A percentile compares a stretch with the other conserved stretches of the same genome.
phyloP scores from a whole-genome alignment of 2,329 filamentous ascomycete species.

The Apiospora marii region DNA sequence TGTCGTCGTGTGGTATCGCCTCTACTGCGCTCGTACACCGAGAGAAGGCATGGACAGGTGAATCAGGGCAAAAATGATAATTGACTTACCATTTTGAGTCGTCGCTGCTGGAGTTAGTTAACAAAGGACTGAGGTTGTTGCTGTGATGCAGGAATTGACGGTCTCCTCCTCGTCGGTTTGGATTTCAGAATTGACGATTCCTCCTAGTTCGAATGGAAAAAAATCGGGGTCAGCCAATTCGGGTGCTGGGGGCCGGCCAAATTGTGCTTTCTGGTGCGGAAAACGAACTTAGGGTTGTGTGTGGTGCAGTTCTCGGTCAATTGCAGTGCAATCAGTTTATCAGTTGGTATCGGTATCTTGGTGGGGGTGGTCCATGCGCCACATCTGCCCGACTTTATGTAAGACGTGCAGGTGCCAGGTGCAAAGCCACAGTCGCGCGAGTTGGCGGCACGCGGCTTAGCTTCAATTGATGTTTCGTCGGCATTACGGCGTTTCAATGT shows the following conservation, averaged over 20 bases:
- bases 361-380: neutral
- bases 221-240: constrained; percentile 23
- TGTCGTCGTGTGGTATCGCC: constrained; percentile 4
- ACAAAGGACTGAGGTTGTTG: constrained; percentile 29
- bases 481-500: constrained; percentile 10
- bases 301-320: neutral
- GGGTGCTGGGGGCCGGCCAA: constrained; percentile 17
- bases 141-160: constrained; percentile 35
- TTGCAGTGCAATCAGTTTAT: constrained; percentile 4
- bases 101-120: constrained; percentile 32
- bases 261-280: constrained; percentile 20
- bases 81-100: constrained; percentile 59
- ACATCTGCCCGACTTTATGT: neutral
- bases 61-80: constrained; percentile 20
- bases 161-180: constrained; percentile 32
- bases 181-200: constrained; percentile 24
- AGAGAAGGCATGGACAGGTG: neutral
- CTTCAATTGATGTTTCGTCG: neutral
- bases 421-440: neutral
- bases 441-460: neutral
- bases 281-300: constrained; percentile 22
- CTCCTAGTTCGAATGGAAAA: constrained; percentile 22
- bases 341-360: constrained; percentile 13
- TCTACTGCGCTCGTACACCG: neutral
- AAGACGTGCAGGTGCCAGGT: neutral